Evolutionary conservation across 192 early-diverging fungal genomes (phyloP), one percentile per base, ranked within the genome.

Genomic region (Haplosporangium gracile): DNA sequence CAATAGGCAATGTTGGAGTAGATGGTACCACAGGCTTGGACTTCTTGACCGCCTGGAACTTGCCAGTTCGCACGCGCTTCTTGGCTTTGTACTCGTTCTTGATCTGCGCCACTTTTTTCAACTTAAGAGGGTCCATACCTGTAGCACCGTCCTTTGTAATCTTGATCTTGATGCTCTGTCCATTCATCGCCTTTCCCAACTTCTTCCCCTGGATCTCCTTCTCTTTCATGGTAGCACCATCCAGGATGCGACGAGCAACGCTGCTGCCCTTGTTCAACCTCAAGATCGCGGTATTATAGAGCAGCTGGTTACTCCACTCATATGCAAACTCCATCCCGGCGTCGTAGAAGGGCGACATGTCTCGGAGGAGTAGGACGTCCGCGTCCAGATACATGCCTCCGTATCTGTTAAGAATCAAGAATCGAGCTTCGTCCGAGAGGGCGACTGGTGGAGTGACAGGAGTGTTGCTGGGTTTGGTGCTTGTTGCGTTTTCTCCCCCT

Each of bases 321-420:
- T 88, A 88, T 11, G 88, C 78, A 78, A 88, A 88, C 55, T 88
- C 82, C 6, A 75, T 36, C 24, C 74, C 77, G 24, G 82, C 24
- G 15, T 88, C 73, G 49, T 79, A 84, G 42, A 88, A 81, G 5
- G 82, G 88, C 10, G 82, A 75, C 76, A 88, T 81, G 65, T 88
- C 88, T 72, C 71, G 70, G 29, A 88, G 75, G 22, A 88, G 70
- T 13, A 88, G 8, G 2, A 88, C 88, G 51, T 88, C 88, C 10
- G 82, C 88, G 55, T 88, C 88, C 18, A 88, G 39, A 34, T 88
- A 88, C 11, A 88, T 84, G 39, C 88, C 88, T 20, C 88, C 88
- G 36, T 88, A 73, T 55, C 79, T 53, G 57, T 88, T 78, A 36
- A 88, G 40, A 22, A 88, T 75, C 39, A 88, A 40, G 60, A 88